Percentiles rank a stretch among this genome's conserved stretches.
phyloP scores from a whole-genome alignment of 129 eudicot genomes.

The Deinandra increscens region DNA sequence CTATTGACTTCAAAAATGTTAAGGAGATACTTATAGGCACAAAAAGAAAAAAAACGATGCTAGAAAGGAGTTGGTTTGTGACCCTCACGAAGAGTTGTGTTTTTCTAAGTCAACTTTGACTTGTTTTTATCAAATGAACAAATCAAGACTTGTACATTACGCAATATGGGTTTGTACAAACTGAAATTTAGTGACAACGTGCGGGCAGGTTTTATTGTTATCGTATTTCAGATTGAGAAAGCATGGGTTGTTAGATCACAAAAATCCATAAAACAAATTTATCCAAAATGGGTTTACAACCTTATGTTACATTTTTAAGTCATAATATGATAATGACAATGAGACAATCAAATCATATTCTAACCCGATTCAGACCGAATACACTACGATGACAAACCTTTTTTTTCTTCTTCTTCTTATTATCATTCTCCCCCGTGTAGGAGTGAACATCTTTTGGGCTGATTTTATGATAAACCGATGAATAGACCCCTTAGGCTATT shows the following conservation, averaged over 20 bases:
- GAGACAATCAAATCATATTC: no score
- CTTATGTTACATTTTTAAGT: no score
- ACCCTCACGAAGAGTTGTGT: conserved; percentile 49
- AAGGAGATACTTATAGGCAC: conserved; percentile 38
- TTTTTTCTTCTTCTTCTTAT: no score
- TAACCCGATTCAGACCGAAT: no score
- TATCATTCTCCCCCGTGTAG: no score
- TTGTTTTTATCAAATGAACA: background rate
- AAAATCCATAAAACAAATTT: background rate
- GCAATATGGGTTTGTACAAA: background rate
- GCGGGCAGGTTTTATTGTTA: conserved; percentile 26
- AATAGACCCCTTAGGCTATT: no score
- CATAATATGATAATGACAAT: no score
- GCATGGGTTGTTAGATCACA: conserved; percentile 12
- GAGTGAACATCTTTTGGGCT: no score
- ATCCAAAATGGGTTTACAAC: no score
- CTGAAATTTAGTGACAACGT: conserved; percentile 35
- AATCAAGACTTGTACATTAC: conserved; percentile 11
- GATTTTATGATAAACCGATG: no score
- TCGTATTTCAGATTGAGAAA: background rate
- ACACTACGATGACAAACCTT: no score
- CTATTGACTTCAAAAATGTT: conserved; percentile 23
- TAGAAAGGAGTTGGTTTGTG: conserved; percentile 43
- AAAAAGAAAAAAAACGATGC: background rate
- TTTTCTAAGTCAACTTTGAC: conserved; percentile 26